Evolutionary conservation across 2,329 filamentous ascomycete species (phyloP).

Genomic region (Sarocladiaceae sp.): DNA sequence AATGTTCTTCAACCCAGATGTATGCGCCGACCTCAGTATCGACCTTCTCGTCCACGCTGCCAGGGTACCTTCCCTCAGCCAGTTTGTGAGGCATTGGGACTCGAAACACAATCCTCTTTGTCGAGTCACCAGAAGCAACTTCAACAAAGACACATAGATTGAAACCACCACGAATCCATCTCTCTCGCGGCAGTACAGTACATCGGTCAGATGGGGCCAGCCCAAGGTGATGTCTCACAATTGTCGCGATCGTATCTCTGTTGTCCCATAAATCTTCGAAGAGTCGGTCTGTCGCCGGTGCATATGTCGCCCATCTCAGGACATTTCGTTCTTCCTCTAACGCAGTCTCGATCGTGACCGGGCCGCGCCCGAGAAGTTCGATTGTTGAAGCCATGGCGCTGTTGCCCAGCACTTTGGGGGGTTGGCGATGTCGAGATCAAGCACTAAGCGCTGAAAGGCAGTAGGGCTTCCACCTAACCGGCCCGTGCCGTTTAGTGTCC

Average conservation of each 20-base stretch:
- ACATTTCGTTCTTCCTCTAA: conserved; percentile 7
- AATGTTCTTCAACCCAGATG: conserved; percentile 21
- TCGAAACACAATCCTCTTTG: conserved; percentile 22
- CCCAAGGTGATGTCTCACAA: conserved; percentile 20
- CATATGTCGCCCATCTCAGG: conserved; percentile 7
- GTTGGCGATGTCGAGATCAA: not conserved
- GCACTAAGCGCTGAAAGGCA: not conserved
- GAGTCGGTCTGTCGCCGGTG: conserved; percentile 6
- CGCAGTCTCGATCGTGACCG: conserved; percentile 1
- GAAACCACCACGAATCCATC: conserved; percentile 29
- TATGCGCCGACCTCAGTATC: conserved; percentile 21
- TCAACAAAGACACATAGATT: conserved; percentile 29
- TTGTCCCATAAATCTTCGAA: conserved; percentile 5
- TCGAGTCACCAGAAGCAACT: conserved; percentile 17
- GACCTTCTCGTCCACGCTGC: conserved; percentile 40
- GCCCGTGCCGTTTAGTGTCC: not conserved
- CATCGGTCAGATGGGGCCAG: conserved; percentile 20
- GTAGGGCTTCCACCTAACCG: not conserved
- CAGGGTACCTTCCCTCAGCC: conserved; percentile 31
- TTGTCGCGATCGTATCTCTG: conserved; percentile 14
- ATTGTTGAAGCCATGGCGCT: conserved; percentile 5
- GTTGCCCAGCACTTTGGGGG: not conserved
- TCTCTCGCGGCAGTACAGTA: conserved; percentile 16
- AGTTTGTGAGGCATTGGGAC: conserved; percentile 29
- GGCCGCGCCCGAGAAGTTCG: conserved; percentile 10